phyloP scores from a whole-genome alignment of 768 basidiomycete species.

The Tricholoma hemisulphureum region DNA sequence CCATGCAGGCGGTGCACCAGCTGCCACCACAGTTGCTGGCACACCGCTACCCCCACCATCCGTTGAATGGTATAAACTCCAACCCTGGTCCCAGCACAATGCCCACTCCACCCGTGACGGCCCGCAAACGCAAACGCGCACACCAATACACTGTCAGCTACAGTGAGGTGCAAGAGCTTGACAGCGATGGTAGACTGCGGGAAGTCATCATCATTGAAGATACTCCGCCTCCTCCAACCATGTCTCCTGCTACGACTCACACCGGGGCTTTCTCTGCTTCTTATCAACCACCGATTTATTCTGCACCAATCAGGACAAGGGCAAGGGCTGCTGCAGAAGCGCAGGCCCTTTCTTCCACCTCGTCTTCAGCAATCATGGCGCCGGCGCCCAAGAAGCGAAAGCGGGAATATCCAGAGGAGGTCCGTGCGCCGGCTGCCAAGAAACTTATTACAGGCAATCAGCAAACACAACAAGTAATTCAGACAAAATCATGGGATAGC shows the following conservation, averaged over 20 bases:
- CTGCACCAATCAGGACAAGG: constrained; percentile 78
- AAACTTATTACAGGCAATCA: constrained; percentile 53
- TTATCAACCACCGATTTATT: constrained; percentile 74
- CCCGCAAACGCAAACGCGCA: constrained; percentile 81
- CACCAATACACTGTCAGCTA: constrained; percentile 82
- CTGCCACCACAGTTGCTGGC: constrained; percentile 59
- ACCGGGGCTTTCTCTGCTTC: constrained; percentile 72
- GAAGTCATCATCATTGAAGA: constrained; percentile 94
- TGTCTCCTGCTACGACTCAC: constrained; percentile 72
- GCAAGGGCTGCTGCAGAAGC: constrained; percentile 87
- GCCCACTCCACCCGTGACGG: constrained; percentile 67
- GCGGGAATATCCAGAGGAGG: constrained; percentile 72
- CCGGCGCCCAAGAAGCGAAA: constrained; percentile 84
- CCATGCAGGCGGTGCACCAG: constrained; percentile 75
- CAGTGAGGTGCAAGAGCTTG: constrained; percentile 86
- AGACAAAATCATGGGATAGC: constrained; percentile 66
- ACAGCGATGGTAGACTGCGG: constrained; percentile 69
- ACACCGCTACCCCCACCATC: constrained; percentile 65
- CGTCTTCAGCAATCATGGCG: constrained; percentile 61
- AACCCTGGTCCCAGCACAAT: constrained; percentile 61
- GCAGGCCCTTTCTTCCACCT: constrained; percentile 67
- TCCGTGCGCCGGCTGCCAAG: constrained; percentile 66
- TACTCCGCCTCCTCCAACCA: constrained; percentile 80
- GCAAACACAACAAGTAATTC: constrained; percentile 46
- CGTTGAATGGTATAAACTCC: constrained; percentile 43